phyloP scores from a whole-genome alignment of 1,284 basidiomycete genomes.

The Chalciporus sp. region DNA sequence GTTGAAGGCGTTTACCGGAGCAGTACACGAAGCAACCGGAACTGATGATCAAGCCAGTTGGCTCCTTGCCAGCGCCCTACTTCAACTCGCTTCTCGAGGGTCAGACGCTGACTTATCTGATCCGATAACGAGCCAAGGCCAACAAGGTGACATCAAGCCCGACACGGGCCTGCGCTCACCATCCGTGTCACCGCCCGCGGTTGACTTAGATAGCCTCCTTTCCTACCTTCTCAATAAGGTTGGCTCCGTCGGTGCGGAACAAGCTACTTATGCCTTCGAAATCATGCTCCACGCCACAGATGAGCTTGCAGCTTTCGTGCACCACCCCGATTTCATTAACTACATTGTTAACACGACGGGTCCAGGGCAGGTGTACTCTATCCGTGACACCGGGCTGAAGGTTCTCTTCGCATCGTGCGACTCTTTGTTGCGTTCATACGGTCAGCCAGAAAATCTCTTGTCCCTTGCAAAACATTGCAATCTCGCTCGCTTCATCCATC shows the following conservation, averaged over 20 bases:
- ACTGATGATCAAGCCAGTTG: not conserved
- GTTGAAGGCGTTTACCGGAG: conserved; percentile 1
- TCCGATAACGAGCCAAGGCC: too few relatives aligned
- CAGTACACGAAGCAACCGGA: not conserved
- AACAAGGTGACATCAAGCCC: too few relatives aligned
- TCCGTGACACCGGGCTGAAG: not conserved
- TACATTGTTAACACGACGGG: conserved; percentile 5
- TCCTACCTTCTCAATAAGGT: conserved; percentile 7
- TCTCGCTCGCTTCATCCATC: conserved; percentile 1
- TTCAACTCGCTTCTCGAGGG: not conserved
- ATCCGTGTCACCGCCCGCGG: not conserved
- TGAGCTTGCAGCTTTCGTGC: not conserved
- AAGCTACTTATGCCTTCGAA: conserved; percentile 4
- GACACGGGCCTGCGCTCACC: too few relatives aligned
- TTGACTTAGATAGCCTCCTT: conserved; percentile 3
- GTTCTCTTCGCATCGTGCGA: conserved; percentile 3
- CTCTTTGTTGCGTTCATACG: not conserved
- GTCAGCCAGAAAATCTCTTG: not conserved
- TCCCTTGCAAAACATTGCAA: not conserved
- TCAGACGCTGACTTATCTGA: too few relatives aligned
- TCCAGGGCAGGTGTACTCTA: conserved; percentile 5
- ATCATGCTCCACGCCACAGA: conserved; percentile 2
- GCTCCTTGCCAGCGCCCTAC: conserved; percentile 2
- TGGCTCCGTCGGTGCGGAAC: not conserved
- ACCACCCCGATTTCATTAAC: conserved; percentile 5